A percentile compares a stretch with the other conserved stretches of the same genome.
phyloP scores from a whole-genome alignment of 495 filamentous ascomycete genomes.

The Pyrenula aspistea region DNA sequence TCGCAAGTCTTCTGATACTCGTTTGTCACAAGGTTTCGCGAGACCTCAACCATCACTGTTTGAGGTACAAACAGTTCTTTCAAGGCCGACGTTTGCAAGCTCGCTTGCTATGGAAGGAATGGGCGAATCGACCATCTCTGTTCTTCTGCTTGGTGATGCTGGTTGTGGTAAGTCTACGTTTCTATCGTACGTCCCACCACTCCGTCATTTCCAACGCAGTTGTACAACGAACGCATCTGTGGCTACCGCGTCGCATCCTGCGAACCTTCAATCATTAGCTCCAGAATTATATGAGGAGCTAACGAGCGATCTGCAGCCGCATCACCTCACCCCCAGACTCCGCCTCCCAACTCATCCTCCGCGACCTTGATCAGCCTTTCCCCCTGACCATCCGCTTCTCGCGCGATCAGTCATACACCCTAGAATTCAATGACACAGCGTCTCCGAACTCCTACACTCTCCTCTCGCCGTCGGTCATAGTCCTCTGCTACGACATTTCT shows the following conservation, averaged over 20 bases:
- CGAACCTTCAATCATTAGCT: too few relatives aligned
- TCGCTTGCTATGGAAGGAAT: slow-evolving; percentile 2
- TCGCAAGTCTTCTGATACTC: too few relatives aligned
- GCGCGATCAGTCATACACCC: slow-evolving; percentile 47
- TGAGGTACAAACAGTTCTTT: too few relatives aligned
- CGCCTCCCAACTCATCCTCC: slow-evolving; percentile 34
- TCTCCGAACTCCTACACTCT: slow-evolving; percentile 43
- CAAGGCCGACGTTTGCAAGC: too few relatives aligned
- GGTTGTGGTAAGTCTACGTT: slow-evolving; percentile 81
- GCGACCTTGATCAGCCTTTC: slow-evolving; percentile 74
- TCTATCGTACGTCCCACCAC: slow-evolving; percentile 54
- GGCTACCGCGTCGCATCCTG: too few relatives aligned
- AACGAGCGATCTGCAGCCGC: slow-evolving; percentile 19
- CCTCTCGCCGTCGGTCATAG: slow-evolving; percentile 56
- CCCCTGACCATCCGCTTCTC: slow-evolving; percentile 62
- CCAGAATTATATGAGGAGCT: too few relatives aligned
- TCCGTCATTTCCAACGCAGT: not conserved
- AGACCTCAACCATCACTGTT: too few relatives aligned
- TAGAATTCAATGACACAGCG: slow-evolving; percentile 72
- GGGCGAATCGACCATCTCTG: slow-evolving; percentile 37
- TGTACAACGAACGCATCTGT: too few relatives aligned
- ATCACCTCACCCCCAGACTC: slow-evolving; percentile 30
- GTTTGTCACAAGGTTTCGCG: too few relatives aligned
- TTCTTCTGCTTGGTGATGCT: slow-evolving; percentile 71
- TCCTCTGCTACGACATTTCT: slow-evolving; percentile 75